Base-by-base conservation (phyloP, 2,329 filamentous ascomycete species). In the Pezicula rhizophila region DNA sequence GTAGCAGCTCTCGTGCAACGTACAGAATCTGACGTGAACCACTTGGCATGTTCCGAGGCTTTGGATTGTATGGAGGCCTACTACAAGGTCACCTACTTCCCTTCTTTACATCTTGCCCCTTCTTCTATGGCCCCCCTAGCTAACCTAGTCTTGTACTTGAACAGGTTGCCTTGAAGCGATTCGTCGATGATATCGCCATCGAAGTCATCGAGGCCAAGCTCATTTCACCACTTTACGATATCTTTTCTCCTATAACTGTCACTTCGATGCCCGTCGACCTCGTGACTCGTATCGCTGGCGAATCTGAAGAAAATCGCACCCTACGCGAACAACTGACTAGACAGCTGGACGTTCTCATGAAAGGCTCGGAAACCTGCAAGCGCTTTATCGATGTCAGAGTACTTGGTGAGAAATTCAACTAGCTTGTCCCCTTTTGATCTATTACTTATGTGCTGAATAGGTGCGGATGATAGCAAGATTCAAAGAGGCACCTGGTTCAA, bases 111-210 rank as follows among this genome's bases (percentile, higher is more conserved):
- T 18, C 18, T 3, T 18, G n/a, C 3, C 18, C 18, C 18, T 18
- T 2, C 18, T 3, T 18, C 18, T 18, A 18, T 3, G 18, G 18
- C 2, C 18, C 18, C 18, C 2, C 18, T 18, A 18, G 18, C 18
- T 18, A 18, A 18, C 18, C 3, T 18, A n/a, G 18, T 18, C 2
- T 18, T 18, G 26, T 47, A 20, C 26, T 33, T 25, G 25, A 15
- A 50, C 47, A 75, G 72, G 68, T 74, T 41, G 71, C 72, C 0
- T 38, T 73, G 44, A 69, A 71, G 52, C 64, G 66, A 1, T 70
- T 76, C 51, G 52, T 72, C 20, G 71, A 75, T 20, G 66, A 71
- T 33, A 54, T 75, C 4, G 64, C 70, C 8, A 61, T 70, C 17
- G 61, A 73, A 50, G 66, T 70, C 1, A 64, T 76, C 12, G 72